Evolutionary conservation across 176 grass and related monocot genomes (phyloP).

Genomic region (Miscanthus lutarioriparius): DNA sequence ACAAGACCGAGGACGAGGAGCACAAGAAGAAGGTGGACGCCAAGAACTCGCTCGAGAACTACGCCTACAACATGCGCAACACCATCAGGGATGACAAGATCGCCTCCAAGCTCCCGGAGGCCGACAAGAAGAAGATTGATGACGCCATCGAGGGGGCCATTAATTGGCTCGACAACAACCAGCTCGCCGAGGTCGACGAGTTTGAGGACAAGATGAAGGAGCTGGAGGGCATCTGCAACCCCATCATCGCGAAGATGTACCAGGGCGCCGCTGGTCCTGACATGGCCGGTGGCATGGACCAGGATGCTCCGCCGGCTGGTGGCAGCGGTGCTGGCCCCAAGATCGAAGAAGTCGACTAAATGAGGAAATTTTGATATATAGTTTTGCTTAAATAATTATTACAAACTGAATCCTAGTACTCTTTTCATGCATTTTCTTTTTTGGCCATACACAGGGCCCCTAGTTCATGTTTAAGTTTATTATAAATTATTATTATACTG

Average conservation of each 20-base stretch:
- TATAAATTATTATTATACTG: background rate
- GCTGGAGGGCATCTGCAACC: conserved; percentile 81
- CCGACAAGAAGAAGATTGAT: background rate
- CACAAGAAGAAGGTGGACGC: conserved; percentile 85
- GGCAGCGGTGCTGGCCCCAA: conserved; percentile 76
- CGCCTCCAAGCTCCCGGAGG: conserved; percentile 50
- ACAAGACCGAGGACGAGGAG: conserved; percentile 66
- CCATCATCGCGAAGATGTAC: conserved; percentile 96
- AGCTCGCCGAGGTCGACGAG: background rate
- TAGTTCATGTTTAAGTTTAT: background rate
- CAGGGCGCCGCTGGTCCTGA: conserved; percentile 66
- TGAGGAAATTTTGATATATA: background rate
- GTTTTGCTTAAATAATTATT: conserved; percentile 29
- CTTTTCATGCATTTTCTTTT: background rate
- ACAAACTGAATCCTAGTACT: background rate
- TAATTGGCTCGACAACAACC: background rate
- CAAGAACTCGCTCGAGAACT: conserved; percentile 82
- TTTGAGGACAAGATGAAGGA: conserved; percentile 77
- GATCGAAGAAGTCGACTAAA: conserved; percentile 93
- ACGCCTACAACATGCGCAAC: conserved; percentile 90
- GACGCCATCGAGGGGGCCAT: background rate
- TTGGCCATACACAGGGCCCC: background rate
- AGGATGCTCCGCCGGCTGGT: conserved; percentile 58
- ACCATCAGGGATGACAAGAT: conserved; percentile 89
- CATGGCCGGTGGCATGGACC: conserved; percentile 63